Evolutionary conservation across 2,329 filamentous ascomycete genomes (phyloP).

Genomic region (Fusarium xyrophilum): DNA sequence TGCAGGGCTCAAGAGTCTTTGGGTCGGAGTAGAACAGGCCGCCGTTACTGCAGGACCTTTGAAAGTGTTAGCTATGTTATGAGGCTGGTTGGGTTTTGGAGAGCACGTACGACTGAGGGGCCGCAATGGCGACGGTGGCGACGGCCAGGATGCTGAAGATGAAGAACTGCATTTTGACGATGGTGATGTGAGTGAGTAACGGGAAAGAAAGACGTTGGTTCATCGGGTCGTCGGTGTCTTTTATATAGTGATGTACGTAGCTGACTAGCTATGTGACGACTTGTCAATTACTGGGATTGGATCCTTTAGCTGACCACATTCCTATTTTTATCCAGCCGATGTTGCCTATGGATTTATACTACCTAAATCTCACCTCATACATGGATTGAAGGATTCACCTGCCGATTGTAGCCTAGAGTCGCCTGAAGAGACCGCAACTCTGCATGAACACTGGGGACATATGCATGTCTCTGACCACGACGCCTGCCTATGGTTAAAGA

Average conservation of each 20-base stretch:
- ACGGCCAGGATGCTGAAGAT: conserved; percentile 5
- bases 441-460: neutral
- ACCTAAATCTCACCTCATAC: neutral
- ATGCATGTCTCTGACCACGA: neutral
- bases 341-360: neutral
- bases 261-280: neutral
- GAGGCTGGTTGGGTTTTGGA: too few species aligned
- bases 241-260: neutral
- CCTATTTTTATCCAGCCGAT: neutral
- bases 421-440: too few species aligned
- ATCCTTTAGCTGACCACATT: conserved; percentile 14
- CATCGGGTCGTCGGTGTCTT: neutral
- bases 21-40: conserved; percentile 7
- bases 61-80: too few species aligned
- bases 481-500: too few species aligned
- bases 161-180: conserved; percentile 9
- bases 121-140: neutral
- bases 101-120: neutral
- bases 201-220: fast-evolving
- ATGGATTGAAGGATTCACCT: neutral
- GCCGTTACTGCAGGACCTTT: neutral
- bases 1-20: conserved; percentile 23
- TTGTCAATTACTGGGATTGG: neutral
- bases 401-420: conserved; percentile 1
- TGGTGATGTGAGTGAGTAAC: neutral